phyloP scores from a whole-genome alignment of 1,139 yeast genomes.

The Ogataea hybrid region DNA sequence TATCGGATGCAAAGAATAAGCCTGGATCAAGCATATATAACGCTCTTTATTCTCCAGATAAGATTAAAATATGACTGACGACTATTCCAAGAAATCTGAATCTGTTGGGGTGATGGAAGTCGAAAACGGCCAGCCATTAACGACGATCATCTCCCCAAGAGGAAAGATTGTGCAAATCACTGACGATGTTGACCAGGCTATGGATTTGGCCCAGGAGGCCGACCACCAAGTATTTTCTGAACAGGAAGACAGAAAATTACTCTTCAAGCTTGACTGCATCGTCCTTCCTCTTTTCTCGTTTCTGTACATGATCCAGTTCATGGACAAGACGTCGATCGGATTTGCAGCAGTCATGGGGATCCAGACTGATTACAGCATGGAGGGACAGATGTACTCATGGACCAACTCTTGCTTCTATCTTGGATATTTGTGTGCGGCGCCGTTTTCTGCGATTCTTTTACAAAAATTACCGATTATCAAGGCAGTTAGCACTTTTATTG shows the following conservation, averaged over 20 bases:
- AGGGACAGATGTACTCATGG: constrained; percentile 37
- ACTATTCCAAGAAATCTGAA: not conserved
- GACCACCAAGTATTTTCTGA: constrained; percentile 4
- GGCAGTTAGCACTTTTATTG: constrained; percentile 13
- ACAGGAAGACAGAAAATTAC: constrained; percentile 12
- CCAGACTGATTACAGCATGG: constrained; percentile 18
- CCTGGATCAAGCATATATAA: too few relatives aligned
- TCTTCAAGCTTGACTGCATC: constrained; percentile 18
- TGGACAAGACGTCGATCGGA: constrained; percentile 24
- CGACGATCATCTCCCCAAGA: constrained; percentile 20
- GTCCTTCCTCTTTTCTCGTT: constrained; percentile 19
- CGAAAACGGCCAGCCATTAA: not conserved
- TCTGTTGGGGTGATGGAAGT: not conserved
- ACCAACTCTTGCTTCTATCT: constrained; percentile 55
- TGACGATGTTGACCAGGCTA: constrained; percentile 37
- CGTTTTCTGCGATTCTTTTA: constrained; percentile 16
- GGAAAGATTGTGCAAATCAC: constrained; percentile 37
- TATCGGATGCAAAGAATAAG: too few relatives aligned
- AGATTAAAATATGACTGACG: not conserved
- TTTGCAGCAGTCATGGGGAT: constrained; percentile 23
- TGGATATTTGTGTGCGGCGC: constrained; percentile 42
- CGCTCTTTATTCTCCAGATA: not conserved
- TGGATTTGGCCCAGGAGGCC: constrained; percentile 33
- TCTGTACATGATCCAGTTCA: constrained; percentile 22
- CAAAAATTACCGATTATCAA: constrained; percentile 23